Base-by-base conservation (phyloP, 371 early-diverging fungal genomes). In the Mortierella sp. region DNA sequence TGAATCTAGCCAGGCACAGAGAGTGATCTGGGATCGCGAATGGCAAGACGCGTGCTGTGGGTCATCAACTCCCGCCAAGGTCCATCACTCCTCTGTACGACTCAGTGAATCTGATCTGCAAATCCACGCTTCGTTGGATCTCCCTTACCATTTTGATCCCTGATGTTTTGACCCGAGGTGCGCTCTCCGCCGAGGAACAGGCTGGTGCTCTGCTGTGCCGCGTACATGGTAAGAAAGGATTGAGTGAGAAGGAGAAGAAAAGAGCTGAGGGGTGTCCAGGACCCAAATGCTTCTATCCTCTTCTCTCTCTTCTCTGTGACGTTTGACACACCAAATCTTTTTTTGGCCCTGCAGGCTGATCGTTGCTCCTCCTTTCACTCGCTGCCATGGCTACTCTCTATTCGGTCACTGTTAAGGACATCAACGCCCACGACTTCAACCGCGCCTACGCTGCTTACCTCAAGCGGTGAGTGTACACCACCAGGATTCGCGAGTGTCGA, bases 361-460 rank as follows among this genome's bases (percentile, higher is more conserved):
- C 54, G 28, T 46, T 58, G 58, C 47, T 58, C 48, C 54, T 47
- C 71, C 64, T 71, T 64, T 71, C 64, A 58, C 68, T 63, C 59
- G 56, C 56, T 64, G 62, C 31, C 54, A 67, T 73, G 73, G 73
- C 68, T 69, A 65, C 61, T 50, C 53, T 76, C 58, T 73, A 73
- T 61, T 76, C 68, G 65, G 67, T 91, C 80, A 96, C 97, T 82
- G 97, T 99, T 67, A 96, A 95, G 91, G 99, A 99, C 93, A 97
- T 99, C 79, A 87, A 86, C 87, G 58, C 65, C 65, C 94, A 95
- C 83, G 92, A 87, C 59, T 98, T 98, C 88, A 91, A 97, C 88
- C 92, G 93, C 88, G 96, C 98, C 67, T 97, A 97, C 83, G 94
- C 98, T 80, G 97, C 95, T 79, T 95, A 97, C 90, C 90, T 98